Conservation (phyloP, 495 filamentous ascomycete species). For the Neurospora sp. region DNA sequence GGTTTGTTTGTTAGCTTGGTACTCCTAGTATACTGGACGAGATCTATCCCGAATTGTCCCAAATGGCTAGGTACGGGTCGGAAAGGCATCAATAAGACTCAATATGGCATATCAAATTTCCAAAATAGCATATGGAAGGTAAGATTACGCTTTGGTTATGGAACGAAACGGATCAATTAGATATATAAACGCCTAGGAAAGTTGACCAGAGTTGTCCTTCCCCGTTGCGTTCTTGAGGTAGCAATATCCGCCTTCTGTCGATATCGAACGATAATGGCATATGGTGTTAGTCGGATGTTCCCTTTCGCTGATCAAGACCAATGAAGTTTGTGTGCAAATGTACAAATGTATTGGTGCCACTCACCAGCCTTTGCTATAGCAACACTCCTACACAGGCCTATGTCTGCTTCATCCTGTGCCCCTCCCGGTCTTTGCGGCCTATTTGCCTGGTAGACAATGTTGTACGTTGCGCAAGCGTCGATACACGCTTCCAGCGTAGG, state of each 20-base stretch:
- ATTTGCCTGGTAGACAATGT: constrained; percentile 11
- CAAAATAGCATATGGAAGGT: too few species aligned
- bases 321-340: not conserved
- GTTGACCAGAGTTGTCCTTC: constrained; percentile 5
- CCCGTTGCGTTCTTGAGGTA: constrained; percentile 30
- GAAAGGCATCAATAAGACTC: too few species aligned
- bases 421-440: not conserved
- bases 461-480: constrained; percentile 25
- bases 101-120: too few species aligned
- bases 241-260: constrained; percentile 15
- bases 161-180: too few species aligned
- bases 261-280: not conserved
- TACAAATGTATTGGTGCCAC: not conserved
- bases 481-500: constrained; percentile 27
- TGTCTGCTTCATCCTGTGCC: not conserved
- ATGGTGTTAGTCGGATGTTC: not conserved
- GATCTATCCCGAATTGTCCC: too few species aligned
- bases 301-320: not conserved
- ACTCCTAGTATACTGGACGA: too few species aligned
- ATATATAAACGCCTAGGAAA: too few species aligned
- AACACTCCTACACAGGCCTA: constrained; percentile 20
- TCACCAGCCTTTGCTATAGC: constrained; percentile 16
- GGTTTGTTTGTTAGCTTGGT: too few species aligned
- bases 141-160: too few species aligned
- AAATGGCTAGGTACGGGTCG: too few species aligned